Conservation (phyloP, 192 early-diverging fungal genomes). For the Fimicolochytrium jonesii region DNA sequence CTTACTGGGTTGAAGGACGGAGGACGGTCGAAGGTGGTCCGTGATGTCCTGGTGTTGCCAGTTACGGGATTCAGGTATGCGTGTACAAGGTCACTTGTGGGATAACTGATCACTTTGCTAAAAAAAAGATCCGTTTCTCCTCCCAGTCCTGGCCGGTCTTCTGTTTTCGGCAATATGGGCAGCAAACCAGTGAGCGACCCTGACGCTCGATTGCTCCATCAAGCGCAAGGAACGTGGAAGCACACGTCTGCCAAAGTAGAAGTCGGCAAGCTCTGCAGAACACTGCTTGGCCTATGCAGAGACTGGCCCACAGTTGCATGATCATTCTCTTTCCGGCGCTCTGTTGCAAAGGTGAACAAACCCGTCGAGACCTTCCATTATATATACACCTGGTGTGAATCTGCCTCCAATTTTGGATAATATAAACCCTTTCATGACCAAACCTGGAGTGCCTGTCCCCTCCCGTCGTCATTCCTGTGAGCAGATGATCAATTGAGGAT, state of each 20-base stretch:
- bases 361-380: too few relatives aligned
- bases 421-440: too few relatives aligned
- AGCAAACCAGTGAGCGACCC: slow-evolving; percentile 11
- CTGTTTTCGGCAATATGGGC: slow-evolving; percentile 20
- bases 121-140: not conserved
- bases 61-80: slow-evolving; percentile 24
- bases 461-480: too few relatives aligned
- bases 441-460: too few relatives aligned
- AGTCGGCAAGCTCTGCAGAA: slow-evolving; percentile 7
- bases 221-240: slow-evolving; percentile 16
- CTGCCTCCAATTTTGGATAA: too few relatives aligned
- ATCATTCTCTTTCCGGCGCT: too few relatives aligned
- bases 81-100: not conserved
- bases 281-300: slow-evolving; percentile 7
- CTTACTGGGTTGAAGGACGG: slow-evolving; percentile 9
- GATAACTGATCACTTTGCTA: not conserved
- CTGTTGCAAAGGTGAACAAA: too few relatives aligned
- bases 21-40: slow-evolving; percentile 7
- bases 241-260: slow-evolving; percentile 7
- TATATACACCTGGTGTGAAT: too few relatives aligned
- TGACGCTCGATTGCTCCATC: slow-evolving; percentile 20
- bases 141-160: slow-evolving; percentile 8
- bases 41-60: slow-evolving; percentile 19
- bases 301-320: slow-evolving; percentile 9
- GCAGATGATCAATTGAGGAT: too few relatives aligned